Evolutionary conservation across 768 basidiomycete genomes (phyloP).

Genomic region (Pleurotus salmoneostramineus): DNA sequence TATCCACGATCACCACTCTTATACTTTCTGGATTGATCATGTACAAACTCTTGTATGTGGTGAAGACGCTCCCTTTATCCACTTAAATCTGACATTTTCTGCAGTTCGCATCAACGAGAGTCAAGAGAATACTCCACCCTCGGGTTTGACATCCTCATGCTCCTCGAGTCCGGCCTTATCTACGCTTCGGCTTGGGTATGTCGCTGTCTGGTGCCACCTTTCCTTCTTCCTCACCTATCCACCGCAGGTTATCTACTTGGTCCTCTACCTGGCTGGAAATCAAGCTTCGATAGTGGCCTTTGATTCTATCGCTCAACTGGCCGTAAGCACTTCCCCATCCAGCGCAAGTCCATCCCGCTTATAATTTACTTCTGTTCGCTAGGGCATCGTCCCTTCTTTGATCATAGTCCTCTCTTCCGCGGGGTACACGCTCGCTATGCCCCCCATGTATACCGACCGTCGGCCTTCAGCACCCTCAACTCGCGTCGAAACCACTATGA

Average conservation of each 20-base stretch:
- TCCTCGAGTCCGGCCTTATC: constrained; percentile 1
- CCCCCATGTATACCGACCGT: constrained; percentile 3
- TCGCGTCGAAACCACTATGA: constrained; percentile 25
- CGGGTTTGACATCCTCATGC: neutral
- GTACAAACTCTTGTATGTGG: neutral
- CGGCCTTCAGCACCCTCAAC: neutral
- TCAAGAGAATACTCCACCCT: neutral
- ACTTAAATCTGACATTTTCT: neutral
- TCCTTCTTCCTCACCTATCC: too few relatives aligned
- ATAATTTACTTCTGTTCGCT: neutral
- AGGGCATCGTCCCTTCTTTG: constrained; percentile 1
- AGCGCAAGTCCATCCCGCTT: too few relatives aligned
- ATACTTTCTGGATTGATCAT: neutral
- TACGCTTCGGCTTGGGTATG: constrained; percentile 1
- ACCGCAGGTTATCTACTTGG: neutral
- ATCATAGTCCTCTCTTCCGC: neutral
- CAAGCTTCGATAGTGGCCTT: neutral
- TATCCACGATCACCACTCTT: neutral
- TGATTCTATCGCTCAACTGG: neutral
- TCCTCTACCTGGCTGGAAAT: constrained; percentile 1
- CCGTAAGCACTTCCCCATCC: neutral
- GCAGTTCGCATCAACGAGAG: constrained; percentile 1
- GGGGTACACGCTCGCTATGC: constrained; percentile 1
- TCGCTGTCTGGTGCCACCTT: neutral
- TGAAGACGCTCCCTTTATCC: neutral